Evolutionary conservation across 768 basidiomycete species (phyloP), one percentile per base, ranked within the genome.

Genomic region (Mycena olivaceomarginata): DNA sequence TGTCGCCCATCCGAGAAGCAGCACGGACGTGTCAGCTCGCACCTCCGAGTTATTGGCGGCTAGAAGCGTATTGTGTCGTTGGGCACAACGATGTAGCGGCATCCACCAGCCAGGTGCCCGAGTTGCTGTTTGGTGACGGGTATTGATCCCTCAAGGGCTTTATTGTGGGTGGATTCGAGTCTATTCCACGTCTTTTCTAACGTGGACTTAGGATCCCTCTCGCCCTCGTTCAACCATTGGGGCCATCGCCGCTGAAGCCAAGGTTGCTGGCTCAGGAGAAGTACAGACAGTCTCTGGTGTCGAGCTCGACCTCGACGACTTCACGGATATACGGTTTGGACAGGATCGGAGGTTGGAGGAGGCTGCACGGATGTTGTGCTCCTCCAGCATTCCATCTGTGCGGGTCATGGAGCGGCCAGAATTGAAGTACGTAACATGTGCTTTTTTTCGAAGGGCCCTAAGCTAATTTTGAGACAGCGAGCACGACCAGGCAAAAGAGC

Each of bases 291-390:
- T 92, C 16, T 90, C 94, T 8, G 95, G 95, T 0, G 93, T 95
- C 11, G 95, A 96, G 71, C 85, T 96, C 5, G 92, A 93, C 66
- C 84, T 93, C 48, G 91, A 94, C 64, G 93, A 94, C 65, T 94
- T 95, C 85, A 92, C 95, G 0, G 92, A 93, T 67, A 94, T 97
- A 65, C 92, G 98, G 5, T 99, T 99, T 81, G 95, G 95, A 9
- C 93, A 96, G 77, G 98, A 99, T 85, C 91, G 95, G 22, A 90
- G 98, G 48, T 83, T 99, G 41, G 95, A 97, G 60, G 98, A 99
- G 83, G 97, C 98, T 5, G 94, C 94, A 13, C 91, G 97, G 1
- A 95, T 99, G 92, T 85, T 99, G 20, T 96, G 95, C 78, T 98
- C 96, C 0, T 95, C 95, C 1, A 87, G 86, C 2, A 85, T 95